These are phyloP conservation scores for Balansia obtecta DNA, from an alignment of 2,329 filamentous ascomycete genomes.

Conservation along the genomic window DNA sequence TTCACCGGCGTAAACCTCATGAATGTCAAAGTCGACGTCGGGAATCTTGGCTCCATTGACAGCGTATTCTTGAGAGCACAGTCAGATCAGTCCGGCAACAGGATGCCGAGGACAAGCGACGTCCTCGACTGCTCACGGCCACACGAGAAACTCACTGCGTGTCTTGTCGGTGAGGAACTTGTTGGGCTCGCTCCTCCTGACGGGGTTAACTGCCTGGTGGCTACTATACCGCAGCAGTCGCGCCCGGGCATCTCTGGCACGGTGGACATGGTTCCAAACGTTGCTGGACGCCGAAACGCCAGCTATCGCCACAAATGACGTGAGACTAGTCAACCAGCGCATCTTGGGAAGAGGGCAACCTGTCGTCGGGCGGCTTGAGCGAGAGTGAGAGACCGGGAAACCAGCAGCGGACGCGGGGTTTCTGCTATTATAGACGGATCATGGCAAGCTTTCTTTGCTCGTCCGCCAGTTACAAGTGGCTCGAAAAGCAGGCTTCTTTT, in stretches of 20 bases:
- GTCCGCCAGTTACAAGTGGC: too few relatives aligned
- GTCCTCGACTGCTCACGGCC: background rate
- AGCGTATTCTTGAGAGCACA: slow-evolving; percentile 30
- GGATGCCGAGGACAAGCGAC: background rate
- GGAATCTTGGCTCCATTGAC: slow-evolving; percentile 50
- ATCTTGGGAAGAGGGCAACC: background rate
- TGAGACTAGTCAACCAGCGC: slow-evolving; percentile 4
- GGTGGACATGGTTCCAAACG: background rate
- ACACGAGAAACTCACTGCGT: slow-evolving; percentile 2
- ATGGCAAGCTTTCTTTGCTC: too few relatives aligned
- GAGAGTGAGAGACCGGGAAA: too few relatives aligned
- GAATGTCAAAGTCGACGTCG: slow-evolving; percentile 51
- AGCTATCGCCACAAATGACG: background rate
- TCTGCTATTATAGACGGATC: too few relatives aligned
- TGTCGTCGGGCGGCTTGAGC: too few relatives aligned
- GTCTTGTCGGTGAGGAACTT: slow-evolving; percentile 6
- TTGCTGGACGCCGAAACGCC: background rate
- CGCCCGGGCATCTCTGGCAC: background rate
- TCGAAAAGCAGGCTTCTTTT: too few relatives aligned
- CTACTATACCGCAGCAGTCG: background rate
- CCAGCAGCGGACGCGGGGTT: too few relatives aligned
- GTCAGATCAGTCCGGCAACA: background rate
- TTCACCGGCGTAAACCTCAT: slow-evolving; percentile 44
- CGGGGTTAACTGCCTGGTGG: background rate
- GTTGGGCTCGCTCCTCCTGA: slow-evolving; percentile 2